Base-by-base conservation (phyloP, 1,139 yeast genomes). In the Magnusiomyces clavatus region DNA sequence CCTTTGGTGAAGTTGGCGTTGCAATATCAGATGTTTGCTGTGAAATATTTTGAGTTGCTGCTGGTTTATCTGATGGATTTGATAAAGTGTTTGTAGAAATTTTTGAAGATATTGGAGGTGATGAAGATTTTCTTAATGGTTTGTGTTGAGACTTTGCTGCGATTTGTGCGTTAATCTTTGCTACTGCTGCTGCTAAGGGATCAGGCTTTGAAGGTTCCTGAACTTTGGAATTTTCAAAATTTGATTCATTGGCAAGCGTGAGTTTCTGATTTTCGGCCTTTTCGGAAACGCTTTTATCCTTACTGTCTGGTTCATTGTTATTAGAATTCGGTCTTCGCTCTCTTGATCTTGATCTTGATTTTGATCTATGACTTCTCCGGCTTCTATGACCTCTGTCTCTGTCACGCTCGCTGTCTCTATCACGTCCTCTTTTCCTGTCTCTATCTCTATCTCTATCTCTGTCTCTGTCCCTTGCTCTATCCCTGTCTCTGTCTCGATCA, bases 111-210 rank as follows among this genome's bases (percentile, higher is more conserved):
- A 24, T 24, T 24, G 48, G 17, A 16, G 49, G 44, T 11, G 49
- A 46, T 24, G 29, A 43, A 10, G 44, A 38, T n/a, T 43, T n/a
- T 6, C 34, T 20, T 10, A 34, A 41, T 5, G 14, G 4, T 41
- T 29, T 12, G n/a, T 14, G 13, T 14, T 35, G 24, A 34, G 39
- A 51, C 29, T 50, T 50, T 12, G 51, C 53, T 20, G 59, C 61
- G 16, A 66, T 51, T 49, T 64, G 64, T 16, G 70, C 69, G 50
- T 66, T 66, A 45, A 68, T 64, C 49, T 60, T 60, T 16, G 70
- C 71, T 2, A 71, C 71, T 1, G 68, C 66, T 1, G 68, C 68
- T 1, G 67, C 66, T 1, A 60, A 59, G 2, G 37, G 17, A 16
- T 16, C 16, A 6, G 39, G 16, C 10, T 42, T 42, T 11, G 47